These are phyloP conservation scores for Grifola frondosa DNA, from an alignment of 1,284 basidiomycete genomes.

Conservation along the genomic window DNA sequence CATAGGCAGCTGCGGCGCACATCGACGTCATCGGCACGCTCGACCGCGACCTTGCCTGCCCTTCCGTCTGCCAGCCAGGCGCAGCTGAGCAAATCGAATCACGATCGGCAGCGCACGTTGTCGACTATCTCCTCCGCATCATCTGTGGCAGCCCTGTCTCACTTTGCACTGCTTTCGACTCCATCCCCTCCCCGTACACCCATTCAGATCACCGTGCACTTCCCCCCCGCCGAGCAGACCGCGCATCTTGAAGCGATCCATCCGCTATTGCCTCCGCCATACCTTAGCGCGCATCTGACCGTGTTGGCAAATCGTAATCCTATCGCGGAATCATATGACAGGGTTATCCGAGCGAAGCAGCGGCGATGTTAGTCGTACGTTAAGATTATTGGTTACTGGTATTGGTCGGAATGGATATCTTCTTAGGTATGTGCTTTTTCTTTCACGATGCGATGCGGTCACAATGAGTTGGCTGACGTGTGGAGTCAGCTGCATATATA, in stretches of 20 bases:
- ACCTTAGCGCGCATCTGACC: constrained; percentile 66
- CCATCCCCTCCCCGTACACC: constrained; percentile 42
- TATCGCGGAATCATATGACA: constrained; percentile 66
- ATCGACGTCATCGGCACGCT: constrained; percentile 66
- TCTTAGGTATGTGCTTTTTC: no score
- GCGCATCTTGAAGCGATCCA: constrained; percentile 58
- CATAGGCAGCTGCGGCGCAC: constrained; percentile 45
- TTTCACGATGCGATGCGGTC: no score
- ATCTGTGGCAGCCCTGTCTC: constrained; percentile 64
- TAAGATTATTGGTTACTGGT: no score
- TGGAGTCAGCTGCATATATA: no score
- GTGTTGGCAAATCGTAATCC: constrained; percentile 62
- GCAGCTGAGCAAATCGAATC: constrained; percentile 33
- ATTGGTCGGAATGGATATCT: no score
- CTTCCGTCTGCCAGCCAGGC: constrained; percentile 34
- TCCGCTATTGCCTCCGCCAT: constrained; percentile 66
- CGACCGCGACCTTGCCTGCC: constrained; percentile 59
- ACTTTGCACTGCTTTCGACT: constrained; percentile 56
- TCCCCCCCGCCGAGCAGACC: constrained; percentile 55
- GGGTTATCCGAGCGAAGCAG: constrained; percentile 58
- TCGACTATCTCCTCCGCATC: constrained; percentile 63
- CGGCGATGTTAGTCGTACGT: no score
- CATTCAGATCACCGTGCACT: constrained; percentile 48
- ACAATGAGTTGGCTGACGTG: no score
- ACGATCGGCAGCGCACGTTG: constrained; percentile 61